Percentiles rank a stretch among this genome's conserved stretches.
Evolutionary conservation across 441 rosid genomes (phyloP).

Genomic region (Corymbia calophylla): DNA sequence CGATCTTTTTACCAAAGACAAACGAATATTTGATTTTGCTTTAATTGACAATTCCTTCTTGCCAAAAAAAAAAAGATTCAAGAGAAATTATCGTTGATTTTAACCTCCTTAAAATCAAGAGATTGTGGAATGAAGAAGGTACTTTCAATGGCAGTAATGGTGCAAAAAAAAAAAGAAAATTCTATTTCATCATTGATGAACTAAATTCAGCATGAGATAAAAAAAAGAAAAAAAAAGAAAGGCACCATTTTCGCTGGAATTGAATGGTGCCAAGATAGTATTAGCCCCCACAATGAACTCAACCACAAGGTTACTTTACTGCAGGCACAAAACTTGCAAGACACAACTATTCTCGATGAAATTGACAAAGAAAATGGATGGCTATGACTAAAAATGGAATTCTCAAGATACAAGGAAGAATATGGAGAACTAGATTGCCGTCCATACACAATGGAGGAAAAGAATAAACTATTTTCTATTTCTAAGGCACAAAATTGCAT

Average conservation of each 20-base stretch:
- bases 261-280: background rate
- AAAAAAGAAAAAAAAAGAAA: background rate
- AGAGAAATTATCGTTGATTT: too few species aligned
- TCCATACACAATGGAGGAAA: background rate
- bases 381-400: conserved; percentile 12
- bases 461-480: conserved; percentile 25
- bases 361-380: conserved; percentile 8
- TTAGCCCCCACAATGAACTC: background rate
- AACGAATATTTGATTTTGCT: too few species aligned
- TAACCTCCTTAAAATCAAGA: too few species aligned
- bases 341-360: conserved; percentile 13
- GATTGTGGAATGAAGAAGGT: too few species aligned
- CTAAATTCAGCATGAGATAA: conserved; percentile 12
- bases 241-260: conserved; percentile 6
- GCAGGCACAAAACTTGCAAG: conserved; percentile 20
- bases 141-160: too few species aligned
- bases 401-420: conserved; percentile 3
- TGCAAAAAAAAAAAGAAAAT: too few species aligned
- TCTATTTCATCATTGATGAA: background rate
- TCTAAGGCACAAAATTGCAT: conserved; percentile 29
- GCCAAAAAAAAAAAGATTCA: too few species aligned
- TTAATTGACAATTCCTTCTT: too few species aligned
- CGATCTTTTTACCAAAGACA: too few species aligned
- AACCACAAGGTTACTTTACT: background rate
- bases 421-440: conserved; percentile 16